Evolutionary conservation across 2,329 filamentous ascomycete species (phyloP), one percentile per base, ranked within the genome.

Genomic region (Colletotrichum sp.): DNA sequence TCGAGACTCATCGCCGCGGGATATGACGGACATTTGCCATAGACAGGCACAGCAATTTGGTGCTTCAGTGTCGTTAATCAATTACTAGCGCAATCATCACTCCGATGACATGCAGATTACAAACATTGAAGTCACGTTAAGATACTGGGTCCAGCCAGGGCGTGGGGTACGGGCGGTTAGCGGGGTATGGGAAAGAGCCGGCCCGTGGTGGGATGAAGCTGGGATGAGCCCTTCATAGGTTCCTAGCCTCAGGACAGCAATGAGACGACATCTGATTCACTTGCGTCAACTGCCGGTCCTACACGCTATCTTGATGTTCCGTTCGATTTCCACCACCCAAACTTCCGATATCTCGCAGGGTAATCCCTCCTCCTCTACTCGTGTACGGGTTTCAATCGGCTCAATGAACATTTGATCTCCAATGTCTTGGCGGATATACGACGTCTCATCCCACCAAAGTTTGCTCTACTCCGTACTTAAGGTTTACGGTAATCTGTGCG

Each of bases 1-100:
- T 80, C 84, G 78, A 80, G 86, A 64, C 79, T 88, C 32, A 84
- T 88, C 16, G 77, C 78, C 16, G 84, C 80, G 6, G 87, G 86
- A 2, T 86, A 83, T 68, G 77, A 82, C 34, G 81, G 78, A 10
- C 86, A 88, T 78, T 75, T 88, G 32, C 86, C 74, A 27, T 74
- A 27, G 62, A 58, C 12, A 56, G 9, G 52, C 27, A n/a, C n/a
- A 5, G 22, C 22, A 4, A 15, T 16, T 3, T 22, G 25, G 22
- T 22, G 25, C 15, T 27, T 27, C 22, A 12, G 15, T 36, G 3
- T 36, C 34, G 10, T 36, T 3, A 6, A 16, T 36, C 34, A 16
- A 6, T 36, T 16, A 8, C 15, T 36, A 16, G 15, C 3, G 15
- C 1, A 16, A 16, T 8, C 15, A 8, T 43, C 16, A 43, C 0